These are phyloP conservation scores for Catharanthus roseus DNA, from an alignment of 257 asterid species.

Conservation along the genomic window DNA sequence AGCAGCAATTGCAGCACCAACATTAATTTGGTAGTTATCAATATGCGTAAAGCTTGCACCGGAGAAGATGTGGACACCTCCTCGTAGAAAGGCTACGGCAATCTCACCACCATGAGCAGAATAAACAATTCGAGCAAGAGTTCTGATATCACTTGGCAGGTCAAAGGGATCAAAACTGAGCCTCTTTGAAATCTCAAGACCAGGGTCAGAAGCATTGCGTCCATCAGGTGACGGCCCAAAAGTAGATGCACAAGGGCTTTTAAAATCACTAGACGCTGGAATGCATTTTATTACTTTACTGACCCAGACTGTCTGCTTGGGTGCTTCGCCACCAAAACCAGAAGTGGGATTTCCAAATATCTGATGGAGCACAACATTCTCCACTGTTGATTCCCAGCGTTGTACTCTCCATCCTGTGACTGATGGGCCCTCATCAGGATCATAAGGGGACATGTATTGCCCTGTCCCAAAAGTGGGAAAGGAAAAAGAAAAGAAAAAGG, in stretches of 20 bases:
- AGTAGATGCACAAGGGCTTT: conserved; percentile 42
- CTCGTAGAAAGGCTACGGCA: conserved; percentile 91
- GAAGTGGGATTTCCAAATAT: conserved; percentile 91
- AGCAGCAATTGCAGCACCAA: conserved; percentile 90
- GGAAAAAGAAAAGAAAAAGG: not conserved
- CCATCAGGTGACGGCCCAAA: conserved; percentile 43
- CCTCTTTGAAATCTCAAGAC: conserved; percentile 51
- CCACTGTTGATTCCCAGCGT: conserved; percentile 97
- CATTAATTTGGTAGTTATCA: conserved; percentile 78
- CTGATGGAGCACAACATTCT: conserved; percentile 94
- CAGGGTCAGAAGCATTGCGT: conserved; percentile 49
- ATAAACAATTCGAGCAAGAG: conserved; percentile 93
- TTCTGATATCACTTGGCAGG: conserved; percentile 93
- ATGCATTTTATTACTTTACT: conserved; percentile 90
- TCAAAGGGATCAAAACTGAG: conserved; percentile 92
- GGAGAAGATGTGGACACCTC: conserved; percentile 80
- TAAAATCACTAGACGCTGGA: conserved; percentile 67
- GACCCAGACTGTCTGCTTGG: conserved; percentile 98
- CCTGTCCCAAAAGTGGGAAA: conserved; percentile 58
- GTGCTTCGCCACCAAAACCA: conserved; percentile 77
- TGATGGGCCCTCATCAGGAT: conserved; percentile 99
- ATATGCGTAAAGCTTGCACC: conserved; percentile 69
- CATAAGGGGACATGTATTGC: conserved; percentile 99
- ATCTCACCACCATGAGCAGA: conserved; percentile 99
- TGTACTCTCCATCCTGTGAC: conserved; percentile 99